phyloP scores from a whole-genome alignment of 2,329 filamentous ascomycete genomes.

The Venturia aucupariae region DNA sequence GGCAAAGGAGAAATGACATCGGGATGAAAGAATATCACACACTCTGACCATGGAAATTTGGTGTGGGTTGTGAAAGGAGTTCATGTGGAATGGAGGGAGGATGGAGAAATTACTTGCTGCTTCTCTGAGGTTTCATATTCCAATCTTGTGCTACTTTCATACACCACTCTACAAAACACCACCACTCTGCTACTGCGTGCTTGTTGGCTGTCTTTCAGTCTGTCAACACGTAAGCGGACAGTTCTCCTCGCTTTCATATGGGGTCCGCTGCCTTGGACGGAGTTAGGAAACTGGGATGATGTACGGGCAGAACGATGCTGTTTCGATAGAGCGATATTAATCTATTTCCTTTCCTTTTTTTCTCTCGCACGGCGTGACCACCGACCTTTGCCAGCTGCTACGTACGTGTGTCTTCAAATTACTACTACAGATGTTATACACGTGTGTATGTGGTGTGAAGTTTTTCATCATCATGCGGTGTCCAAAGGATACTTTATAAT shows the following conservation, averaged over 20 bases:
- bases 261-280: background rate
- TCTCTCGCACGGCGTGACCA: background rate
- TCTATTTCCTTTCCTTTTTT: too few relatives aligned
- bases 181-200: background rate
- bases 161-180: background rate
- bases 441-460: too few relatives aligned
- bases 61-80: background rate
- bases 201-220: background rate
- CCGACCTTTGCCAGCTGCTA: background rate
- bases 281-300: background rate
- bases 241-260: background rate
- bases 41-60: background rate
- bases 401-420: too few relatives aligned
- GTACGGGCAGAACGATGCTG: background rate
- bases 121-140: background rate
- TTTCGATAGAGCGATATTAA: slow-evolving; percentile 4
- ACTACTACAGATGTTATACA: background rate
- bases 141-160: background rate
- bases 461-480: too few relatives aligned
- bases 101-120: slow-evolving; percentile 1
- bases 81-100: background rate
- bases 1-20: background rate
- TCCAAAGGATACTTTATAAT: background rate
- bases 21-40: slow-evolving; percentile 3
- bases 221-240: background rate